Evolutionary conservation across 2,329 filamentous ascomycete genomes (phyloP).

Genomic region (Fusarium compactum): DNA sequence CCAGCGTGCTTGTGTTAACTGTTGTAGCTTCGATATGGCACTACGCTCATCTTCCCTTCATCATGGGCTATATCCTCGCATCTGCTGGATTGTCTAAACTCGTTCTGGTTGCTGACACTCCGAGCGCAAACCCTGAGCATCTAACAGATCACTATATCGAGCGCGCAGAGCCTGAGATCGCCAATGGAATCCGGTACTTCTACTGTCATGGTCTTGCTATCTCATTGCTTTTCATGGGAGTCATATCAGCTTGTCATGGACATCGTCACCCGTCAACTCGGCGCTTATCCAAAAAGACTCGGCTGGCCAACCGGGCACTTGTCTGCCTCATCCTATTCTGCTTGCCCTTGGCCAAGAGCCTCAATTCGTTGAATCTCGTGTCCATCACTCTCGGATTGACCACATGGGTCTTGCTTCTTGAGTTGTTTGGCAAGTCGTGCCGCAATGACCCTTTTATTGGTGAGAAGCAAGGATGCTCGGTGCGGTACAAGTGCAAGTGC

Average conservation of each 20-base stretch:
- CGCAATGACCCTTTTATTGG: slow-evolving; percentile 59
- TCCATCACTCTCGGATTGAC: slow-evolving; percentile 59
- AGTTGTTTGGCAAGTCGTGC: slow-evolving; percentile 63
- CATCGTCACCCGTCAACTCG: slow-evolving; percentile 65
- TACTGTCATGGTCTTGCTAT: slow-evolving; percentile 73
- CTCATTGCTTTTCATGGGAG: slow-evolving; percentile 64
- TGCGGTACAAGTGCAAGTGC: slow-evolving; percentile 58
- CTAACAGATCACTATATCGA: slow-evolving; percentile 64
- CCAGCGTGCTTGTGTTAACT: slow-evolving; percentile 14
- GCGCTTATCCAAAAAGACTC: slow-evolving; percentile 62
- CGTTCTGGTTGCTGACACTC: slow-evolving; percentile 68
- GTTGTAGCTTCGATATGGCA: slow-evolving; percentile 63
- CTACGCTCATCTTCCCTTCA: slow-evolving; percentile 69
- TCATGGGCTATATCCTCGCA: slow-evolving; percentile 72
- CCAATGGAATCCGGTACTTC: slow-evolving; percentile 68
- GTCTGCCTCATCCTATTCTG: slow-evolving; percentile 66
- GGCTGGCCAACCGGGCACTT: slow-evolving; percentile 63
- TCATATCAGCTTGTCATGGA: slow-evolving; percentile 67
- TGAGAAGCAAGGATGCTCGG: slow-evolving; percentile 50
- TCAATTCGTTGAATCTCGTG: slow-evolving; percentile 61
- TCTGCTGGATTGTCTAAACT: slow-evolving; percentile 69
- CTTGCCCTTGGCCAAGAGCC: slow-evolving; percentile 62
- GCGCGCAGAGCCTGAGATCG: slow-evolving; percentile 63
- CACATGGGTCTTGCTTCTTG: slow-evolving; percentile 60
- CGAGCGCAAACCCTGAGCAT: slow-evolving; percentile 59